These are phyloP conservation scores for Magnaporthiopsis incrustans DNA, from an alignment of 2,329 filamentous ascomycete species.

Conservation along the genomic window DNA sequence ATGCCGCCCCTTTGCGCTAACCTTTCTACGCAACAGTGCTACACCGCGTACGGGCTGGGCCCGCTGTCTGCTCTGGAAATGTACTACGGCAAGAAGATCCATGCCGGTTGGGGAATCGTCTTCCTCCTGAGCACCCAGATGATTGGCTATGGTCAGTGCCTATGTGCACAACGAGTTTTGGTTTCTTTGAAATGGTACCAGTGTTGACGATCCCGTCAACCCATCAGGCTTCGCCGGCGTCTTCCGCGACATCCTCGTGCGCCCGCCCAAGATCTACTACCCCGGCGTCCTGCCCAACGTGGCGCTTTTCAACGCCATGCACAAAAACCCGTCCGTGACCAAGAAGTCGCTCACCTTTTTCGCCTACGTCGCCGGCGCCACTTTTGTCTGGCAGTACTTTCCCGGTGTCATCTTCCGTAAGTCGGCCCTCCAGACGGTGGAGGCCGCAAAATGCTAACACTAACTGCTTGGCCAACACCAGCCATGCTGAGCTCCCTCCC, in stretches of 20 bases:
- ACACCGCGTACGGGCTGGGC: conserved; percentile 21
- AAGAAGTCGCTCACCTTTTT: conserved; percentile 22
- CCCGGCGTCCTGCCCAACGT: conserved; percentile 22
- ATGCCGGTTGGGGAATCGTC: conserved; percentile 20
- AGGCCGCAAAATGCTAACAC: conserved; percentile 12
- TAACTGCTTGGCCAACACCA: not conserved
- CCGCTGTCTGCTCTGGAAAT: conserved; percentile 21
- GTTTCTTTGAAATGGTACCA: not conserved
- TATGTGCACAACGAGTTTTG: not conserved
- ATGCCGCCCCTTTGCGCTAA: not conserved
- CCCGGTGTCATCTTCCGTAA: conserved; percentile 22
- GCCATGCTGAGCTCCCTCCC: conserved; percentile 15
- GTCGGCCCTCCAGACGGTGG: conserved; percentile 13
- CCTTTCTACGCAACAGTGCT: conserved; percentile 12
- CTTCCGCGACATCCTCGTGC: conserved; percentile 21
- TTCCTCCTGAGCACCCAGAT: conserved; percentile 22
- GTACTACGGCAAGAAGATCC: conserved; percentile 20
- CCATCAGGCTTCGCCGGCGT: conserved; percentile 17
- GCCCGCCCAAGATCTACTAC: conserved; percentile 23
- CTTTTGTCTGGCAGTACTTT: conserved; percentile 24
- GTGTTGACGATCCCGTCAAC: not conserved
- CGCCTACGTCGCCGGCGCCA: conserved; percentile 14
- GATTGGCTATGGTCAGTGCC: conserved; percentile 19
- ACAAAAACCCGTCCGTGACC: conserved; percentile 20
- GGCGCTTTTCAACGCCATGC: conserved; percentile 23